These are phyloP conservation scores for Phytophthora europaea DNA, from an alignment of 352 stramenopile genomes.

Conservation along the genomic window DNA sequence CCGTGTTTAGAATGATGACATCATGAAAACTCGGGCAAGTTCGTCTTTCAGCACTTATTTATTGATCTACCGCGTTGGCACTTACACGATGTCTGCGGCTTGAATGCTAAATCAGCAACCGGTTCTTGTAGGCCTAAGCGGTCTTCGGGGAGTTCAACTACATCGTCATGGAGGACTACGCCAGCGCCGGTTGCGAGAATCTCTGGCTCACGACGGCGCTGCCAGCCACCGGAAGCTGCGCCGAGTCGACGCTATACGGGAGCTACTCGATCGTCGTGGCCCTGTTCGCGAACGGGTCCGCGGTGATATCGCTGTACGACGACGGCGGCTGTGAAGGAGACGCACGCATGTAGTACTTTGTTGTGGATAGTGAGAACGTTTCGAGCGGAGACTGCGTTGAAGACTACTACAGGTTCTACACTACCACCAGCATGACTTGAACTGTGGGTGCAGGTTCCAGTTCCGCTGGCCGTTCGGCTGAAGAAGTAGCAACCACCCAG, in stretches of 20 bases:
- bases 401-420: slow-evolving; percentile 41
- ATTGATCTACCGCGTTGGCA: no score
- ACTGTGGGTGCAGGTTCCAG: neutral
- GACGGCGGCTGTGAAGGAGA: slow-evolving; percentile 6
- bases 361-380: slow-evolving; percentile 29
- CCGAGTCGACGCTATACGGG: slow-evolving; percentile 19
- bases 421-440: slow-evolving; percentile 6
- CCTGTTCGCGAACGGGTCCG: slow-evolving; percentile 36
- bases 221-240: slow-evolving; percentile 25
- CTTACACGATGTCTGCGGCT: no score
- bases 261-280: slow-evolving; percentile 26
- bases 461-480: neutral
- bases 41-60: no score
- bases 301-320: slow-evolving; percentile 24
- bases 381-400: slow-evolving; percentile 30
- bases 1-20: no score
- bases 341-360: slow-evolving; percentile 12
- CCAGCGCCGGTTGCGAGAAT: slow-evolving; percentile 17
- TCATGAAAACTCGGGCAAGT: no score
- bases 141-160: slow-evolving; percentile 35
- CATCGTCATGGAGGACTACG: slow-evolving; percentile 36
- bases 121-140: slow-evolving; percentile 29
- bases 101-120: slow-evolving; percentile 37
- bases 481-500: neutral
- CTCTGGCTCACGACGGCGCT: slow-evolving; percentile 26